phyloP scores from a whole-genome alignment of 495 filamentous ascomycete genomes.

The Haplographium delicatum region DNA sequence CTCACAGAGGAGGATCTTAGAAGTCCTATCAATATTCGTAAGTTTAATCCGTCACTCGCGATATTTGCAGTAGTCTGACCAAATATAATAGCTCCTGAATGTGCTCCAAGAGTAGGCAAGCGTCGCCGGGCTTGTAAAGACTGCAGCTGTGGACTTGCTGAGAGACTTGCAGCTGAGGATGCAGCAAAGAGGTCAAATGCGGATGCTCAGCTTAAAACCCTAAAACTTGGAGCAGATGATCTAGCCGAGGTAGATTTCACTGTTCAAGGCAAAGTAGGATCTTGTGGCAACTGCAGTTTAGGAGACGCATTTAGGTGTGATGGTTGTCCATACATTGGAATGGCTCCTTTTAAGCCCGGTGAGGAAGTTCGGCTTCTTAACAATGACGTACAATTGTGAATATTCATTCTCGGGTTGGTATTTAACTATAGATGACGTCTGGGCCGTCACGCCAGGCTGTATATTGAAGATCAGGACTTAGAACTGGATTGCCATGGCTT shows the following conservation, averaged over 20 bases:
- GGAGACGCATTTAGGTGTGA: conserved; percentile 81
- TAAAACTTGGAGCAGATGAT: conserved; percentile 76
- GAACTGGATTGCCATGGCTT: too few species aligned
- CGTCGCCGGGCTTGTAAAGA: conserved; percentile 93
- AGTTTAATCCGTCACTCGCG: conserved; percentile 27
- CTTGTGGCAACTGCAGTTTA: conserved; percentile 86
- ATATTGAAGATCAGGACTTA: too few species aligned
- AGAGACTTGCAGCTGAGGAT: conserved; percentile 76
- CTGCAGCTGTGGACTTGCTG: conserved; percentile 87
- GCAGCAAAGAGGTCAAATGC: conserved; percentile 56
- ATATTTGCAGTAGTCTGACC: conserved; percentile 7
- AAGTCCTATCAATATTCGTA: conserved; percentile 69
- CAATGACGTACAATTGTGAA: conserved; percentile 78
- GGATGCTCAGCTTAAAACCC: conserved; percentile 38
- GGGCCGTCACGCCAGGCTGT: background rate
- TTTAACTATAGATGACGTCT: conserved; percentile 4
- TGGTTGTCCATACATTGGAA: conserved; percentile 86
- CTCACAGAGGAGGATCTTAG: conserved; percentile 77
- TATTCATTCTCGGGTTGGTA: conserved; percentile 8
- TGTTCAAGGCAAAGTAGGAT: conserved; percentile 88
- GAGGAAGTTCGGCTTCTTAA: conserved; percentile 87
- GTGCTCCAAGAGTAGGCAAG: conserved; percentile 74
- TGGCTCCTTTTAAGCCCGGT: conserved; percentile 93
- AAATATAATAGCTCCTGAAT: conserved; percentile 62
- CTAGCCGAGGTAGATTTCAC: conserved; percentile 91